These are phyloP conservation scores for Pyronema domesticum DNA, from an alignment of 495 filamentous ascomycete genomes.

Conservation along the genomic window DNA sequence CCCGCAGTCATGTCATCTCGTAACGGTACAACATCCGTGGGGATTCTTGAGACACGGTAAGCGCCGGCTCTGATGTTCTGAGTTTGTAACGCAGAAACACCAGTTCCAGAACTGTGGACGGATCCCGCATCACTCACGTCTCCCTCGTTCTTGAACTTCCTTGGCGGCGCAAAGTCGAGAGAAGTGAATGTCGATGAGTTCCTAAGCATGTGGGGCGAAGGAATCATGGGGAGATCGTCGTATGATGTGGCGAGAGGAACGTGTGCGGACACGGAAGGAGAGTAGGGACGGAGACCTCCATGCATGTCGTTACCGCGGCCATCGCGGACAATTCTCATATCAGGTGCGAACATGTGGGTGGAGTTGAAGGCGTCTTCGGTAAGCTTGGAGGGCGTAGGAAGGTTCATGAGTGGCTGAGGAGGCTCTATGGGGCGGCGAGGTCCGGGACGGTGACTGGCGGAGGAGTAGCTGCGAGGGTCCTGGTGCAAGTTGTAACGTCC, in stretches of 20 bases:
- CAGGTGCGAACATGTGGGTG: slow-evolving; percentile 77
- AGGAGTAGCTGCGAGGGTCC: slow-evolving; percentile 27
- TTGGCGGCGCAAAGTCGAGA: slow-evolving; percentile 89
- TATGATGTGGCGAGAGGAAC: slow-evolving; percentile 64
- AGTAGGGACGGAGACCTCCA: slow-evolving; percentile 58
- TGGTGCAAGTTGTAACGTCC: slow-evolving; percentile 30
- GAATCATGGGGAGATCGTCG: slow-evolving; percentile 68
- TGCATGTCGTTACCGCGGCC: slow-evolving; percentile 51
- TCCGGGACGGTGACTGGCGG: slow-evolving; percentile 26
- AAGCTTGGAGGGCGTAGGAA: slow-evolving; percentile 75
- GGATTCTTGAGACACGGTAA: slow-evolving; percentile 75
- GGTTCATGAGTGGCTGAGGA: slow-evolving; percentile 49
- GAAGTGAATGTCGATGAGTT: slow-evolving; percentile 80
- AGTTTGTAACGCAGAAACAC: slow-evolving; percentile 51
- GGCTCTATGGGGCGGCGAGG: slow-evolving; percentile 46
- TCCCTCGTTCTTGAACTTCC: slow-evolving; percentile 60
- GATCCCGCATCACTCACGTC: slow-evolving; percentile 68
- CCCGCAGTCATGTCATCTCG: slow-evolving; percentile 48
- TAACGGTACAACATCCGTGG: slow-evolving; percentile 65
- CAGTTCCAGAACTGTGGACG: slow-evolving; percentile 69
- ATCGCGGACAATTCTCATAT: slow-evolving; percentile 53
- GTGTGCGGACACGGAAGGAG: slow-evolving; percentile 48
- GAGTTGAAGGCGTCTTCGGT: slow-evolving; percentile 65
- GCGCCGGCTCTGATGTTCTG: slow-evolving; percentile 73
- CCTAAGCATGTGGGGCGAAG: slow-evolving; percentile 73